phyloP scores from a whole-genome alignment of 768 basidiomycete genomes.

The Termitomyces sp. region DNA sequence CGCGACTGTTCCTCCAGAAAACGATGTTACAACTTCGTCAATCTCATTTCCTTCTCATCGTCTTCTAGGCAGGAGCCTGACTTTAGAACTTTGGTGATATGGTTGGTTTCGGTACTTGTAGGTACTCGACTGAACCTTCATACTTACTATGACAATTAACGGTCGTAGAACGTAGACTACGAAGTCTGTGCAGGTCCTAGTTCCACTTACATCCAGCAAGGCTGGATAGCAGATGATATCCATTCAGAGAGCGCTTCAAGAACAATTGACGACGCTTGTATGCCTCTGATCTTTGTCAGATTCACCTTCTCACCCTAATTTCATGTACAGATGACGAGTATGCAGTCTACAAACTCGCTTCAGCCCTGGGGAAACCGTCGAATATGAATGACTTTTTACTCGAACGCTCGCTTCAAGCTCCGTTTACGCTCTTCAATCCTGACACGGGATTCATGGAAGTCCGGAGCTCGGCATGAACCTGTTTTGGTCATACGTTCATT shows the following conservation, averaged over 20 bases:
- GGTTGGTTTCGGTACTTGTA: constrained; percentile 50
- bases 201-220: constrained; percentile 55
- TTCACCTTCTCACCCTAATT: not conserved
- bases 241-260: constrained; percentile 78
- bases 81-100: not conserved
- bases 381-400: constrained; percentile 44
- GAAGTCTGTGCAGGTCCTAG: constrained; percentile 78
- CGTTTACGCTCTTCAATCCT: constrained; percentile 64
- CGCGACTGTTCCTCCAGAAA: constrained; percentile 52
- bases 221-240: constrained; percentile 75
- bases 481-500: too few species aligned
- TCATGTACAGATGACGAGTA: constrained; percentile 63
- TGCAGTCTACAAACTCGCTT: constrained; percentile 60
- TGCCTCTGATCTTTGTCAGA: not conserved
- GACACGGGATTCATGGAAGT: constrained; percentile 82
- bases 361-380: constrained; percentile 40
- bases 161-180: constrained; percentile 57
- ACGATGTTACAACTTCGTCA: constrained; percentile 48
- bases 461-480: constrained; percentile 51
- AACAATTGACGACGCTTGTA: constrained; percentile 76
- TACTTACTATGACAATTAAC: not conserved
- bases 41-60: constrained; percentile 10
- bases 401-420: constrained; percentile 47
- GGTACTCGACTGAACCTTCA: constrained; percentile 21
- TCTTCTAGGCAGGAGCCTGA: not conserved